These are phyloP conservation scores for Raddia distichophylla DNA, from an alignment of 176 grass and related monocot genomes.

Conservation along the genomic window DNA sequence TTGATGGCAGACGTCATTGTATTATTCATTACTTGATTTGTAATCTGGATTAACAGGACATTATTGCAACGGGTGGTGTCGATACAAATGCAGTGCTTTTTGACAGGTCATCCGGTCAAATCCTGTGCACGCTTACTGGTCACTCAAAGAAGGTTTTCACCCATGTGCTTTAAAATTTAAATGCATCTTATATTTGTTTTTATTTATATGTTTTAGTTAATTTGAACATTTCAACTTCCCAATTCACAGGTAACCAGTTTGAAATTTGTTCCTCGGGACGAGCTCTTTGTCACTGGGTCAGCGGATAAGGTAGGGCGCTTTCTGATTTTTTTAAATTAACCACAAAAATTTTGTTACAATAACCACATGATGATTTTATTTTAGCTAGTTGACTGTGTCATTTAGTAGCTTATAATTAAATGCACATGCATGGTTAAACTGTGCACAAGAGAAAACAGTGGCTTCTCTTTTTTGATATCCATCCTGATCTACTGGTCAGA, in stretches of 20 bases:
- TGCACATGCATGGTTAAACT: neutral
- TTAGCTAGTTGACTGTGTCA: neutral
- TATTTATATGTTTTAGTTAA: slow-evolving; percentile 20
- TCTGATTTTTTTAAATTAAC: slow-evolving; percentile 21
- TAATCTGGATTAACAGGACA: slow-evolving; percentile 64
- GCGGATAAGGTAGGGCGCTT: slow-evolving; percentile 75
- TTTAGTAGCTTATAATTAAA: slow-evolving; percentile 7
- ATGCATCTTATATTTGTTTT: neutral
- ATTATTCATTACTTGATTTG: slow-evolving; percentile 31
- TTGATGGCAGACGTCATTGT: slow-evolving; percentile 31
- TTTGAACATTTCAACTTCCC: slow-evolving; percentile 17
- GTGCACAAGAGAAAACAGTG: neutral
- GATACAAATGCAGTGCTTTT: slow-evolving; percentile 98
- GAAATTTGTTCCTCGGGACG: slow-evolving; percentile 85
- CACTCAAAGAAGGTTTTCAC: slow-evolving; percentile 94
- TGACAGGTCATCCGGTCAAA: slow-evolving; percentile 85
- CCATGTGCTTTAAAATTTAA: slow-evolving; percentile 33
- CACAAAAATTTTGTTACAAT: neutral
- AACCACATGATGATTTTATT: slow-evolving; percentile 17
- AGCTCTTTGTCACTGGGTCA: slow-evolving; percentile 80
- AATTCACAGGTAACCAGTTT: slow-evolving; percentile 77
- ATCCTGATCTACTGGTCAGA: slow-evolving; percentile 4
- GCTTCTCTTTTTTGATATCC: neutral
- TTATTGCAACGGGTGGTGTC: slow-evolving; percentile 87
- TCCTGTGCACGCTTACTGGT: slow-evolving; percentile 84